These are phyloP conservation scores for Pichia sp. DNA, from an alignment of 1,139 yeast species.

Conservation along the genomic window DNA sequence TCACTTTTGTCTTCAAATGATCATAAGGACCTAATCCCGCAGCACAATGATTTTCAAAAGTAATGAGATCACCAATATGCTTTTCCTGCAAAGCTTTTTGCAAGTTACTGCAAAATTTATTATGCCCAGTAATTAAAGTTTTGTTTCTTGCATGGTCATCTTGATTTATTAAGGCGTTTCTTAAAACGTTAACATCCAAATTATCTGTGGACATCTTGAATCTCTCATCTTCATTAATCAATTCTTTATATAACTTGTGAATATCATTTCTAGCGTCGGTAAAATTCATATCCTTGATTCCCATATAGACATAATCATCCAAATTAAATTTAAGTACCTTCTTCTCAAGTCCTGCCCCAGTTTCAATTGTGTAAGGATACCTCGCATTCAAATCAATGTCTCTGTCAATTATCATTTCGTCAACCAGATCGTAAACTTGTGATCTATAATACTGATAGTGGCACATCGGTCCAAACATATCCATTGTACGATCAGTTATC, in stretches of 20 bases:
- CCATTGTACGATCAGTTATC: constrained; percentile 77
- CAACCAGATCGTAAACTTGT: constrained; percentile 63
- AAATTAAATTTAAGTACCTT: constrained; percentile 19
- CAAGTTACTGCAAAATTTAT: constrained; percentile 17
- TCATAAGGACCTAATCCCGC: constrained; percentile 61
- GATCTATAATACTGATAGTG: constrained; percentile 96
- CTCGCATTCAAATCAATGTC: constrained; percentile 31
- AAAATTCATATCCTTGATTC: constrained; percentile 18
- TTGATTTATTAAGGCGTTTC: constrained; percentile 22
- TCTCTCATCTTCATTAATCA: constrained; percentile 20
- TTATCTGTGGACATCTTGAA: constrained; percentile 11
- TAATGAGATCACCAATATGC: constrained; percentile 30
- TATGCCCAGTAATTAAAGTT: constrained; percentile 22
- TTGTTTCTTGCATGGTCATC: constrained; percentile 17
- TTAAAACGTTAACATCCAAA: constrained; percentile 20
- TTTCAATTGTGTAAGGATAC: constrained; percentile 54
- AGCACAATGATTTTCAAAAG: constrained; percentile 26
- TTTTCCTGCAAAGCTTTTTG: constrained; percentile 16
- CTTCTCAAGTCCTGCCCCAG: constrained; percentile 35
- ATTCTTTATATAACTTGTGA: constrained; percentile 9
- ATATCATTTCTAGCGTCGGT: constrained; percentile 7
- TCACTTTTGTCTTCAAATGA: constrained; percentile 43
- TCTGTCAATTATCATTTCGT: constrained; percentile 40
- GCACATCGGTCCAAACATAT: constrained; percentile 72
- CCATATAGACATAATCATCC: constrained; percentile 18